phyloP scores from a whole-genome alignment of 495 filamentous ascomycete species.

The Lasiosphaeris hirsuta region DNA sequence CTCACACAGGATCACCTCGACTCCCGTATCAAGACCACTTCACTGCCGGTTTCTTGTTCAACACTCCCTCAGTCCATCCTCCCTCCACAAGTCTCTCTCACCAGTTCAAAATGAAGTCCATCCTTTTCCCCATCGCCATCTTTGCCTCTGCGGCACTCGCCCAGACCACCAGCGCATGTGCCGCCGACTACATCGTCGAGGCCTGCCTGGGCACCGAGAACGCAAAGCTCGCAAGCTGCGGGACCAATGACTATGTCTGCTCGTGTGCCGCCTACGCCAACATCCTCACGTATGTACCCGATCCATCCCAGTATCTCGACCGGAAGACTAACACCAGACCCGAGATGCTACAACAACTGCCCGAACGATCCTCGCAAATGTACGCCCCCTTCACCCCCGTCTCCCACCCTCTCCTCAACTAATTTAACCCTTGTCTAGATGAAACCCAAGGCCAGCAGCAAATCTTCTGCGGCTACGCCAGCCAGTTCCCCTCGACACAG shows the following conservation, averaged over 20 bases:
- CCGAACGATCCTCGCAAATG: conserved; percentile 36
- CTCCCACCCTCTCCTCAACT: not conserved
- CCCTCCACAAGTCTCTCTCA: not conserved
- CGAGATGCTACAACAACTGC: conserved; percentile 50
- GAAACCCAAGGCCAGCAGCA: conserved; percentile 31
- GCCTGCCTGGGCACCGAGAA: conserved; percentile 39
- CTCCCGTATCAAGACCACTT: not conserved
- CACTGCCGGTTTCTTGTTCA: not conserved
- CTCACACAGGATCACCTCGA: not conserved
- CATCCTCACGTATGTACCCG: conserved; percentile 37
- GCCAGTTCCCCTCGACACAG: conserved; percentile 31
- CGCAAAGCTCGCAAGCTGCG: conserved; percentile 36
- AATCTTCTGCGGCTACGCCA: conserved; percentile 40
- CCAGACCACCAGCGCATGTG: conserved; percentile 29
- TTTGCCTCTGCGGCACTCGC: conserved; percentile 32
- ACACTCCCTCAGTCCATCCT: not conserved
- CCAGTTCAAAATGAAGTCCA: conserved; percentile 34
- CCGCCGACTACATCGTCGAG: conserved; percentile 44
- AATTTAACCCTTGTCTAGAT: not conserved
- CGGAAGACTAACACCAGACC: not conserved
- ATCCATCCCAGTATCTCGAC: not conserved
- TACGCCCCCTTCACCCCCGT: conserved; percentile 6
- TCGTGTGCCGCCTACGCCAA: conserved; percentile 34
- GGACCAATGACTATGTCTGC: conserved; percentile 37
- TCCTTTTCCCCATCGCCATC: conserved; percentile 29